phyloP scores from a whole-genome alignment of 495 filamentous ascomycete genomes.

The Aspergillus heteromorphus region DNA sequence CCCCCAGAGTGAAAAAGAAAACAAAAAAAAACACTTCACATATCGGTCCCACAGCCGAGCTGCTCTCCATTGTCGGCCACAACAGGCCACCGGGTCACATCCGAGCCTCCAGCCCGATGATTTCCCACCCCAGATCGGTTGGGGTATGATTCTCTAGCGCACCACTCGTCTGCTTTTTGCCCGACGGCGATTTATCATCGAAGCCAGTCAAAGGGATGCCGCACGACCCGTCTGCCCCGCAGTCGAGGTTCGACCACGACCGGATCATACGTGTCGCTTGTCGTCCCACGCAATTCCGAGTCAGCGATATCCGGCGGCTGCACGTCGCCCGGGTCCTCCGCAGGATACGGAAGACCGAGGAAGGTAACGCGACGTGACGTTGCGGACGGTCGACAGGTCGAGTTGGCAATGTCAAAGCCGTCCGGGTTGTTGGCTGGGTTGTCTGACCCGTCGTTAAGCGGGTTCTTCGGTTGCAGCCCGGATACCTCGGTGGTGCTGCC shows the following conservation, averaged over 20 bases:
- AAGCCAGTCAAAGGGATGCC: constrained; percentile 28
- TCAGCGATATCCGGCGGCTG: constrained; percentile 31
- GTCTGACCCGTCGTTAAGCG: constrained; percentile 37
- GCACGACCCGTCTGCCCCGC: constrained; percentile 34
- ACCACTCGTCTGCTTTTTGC: constrained; percentile 28
- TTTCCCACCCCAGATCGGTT: constrained; percentile 24
- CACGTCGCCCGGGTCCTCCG: constrained; percentile 29
- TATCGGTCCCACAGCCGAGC: too few species aligned
- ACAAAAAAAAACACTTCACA: too few species aligned
- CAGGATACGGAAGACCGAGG: constrained; percentile 26
- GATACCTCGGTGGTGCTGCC: constrained; percentile 28
- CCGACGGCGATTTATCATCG: constrained; percentile 29
- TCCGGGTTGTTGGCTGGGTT: constrained; percentile 40
- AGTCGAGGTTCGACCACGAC: constrained; percentile 36
- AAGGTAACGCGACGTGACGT: constrained; percentile 45
- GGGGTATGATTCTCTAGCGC: constrained; percentile 42
- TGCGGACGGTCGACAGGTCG: constrained; percentile 32
- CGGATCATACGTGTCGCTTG: constrained; percentile 33
- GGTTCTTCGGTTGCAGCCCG: constrained; percentile 32
- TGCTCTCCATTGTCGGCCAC: neutral
- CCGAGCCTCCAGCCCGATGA: too few species aligned
- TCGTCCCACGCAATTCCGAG: constrained; percentile 34
- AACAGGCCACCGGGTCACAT: constrained; percentile 21
- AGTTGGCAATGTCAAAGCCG: constrained; percentile 41
- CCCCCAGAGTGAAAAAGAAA: too few species aligned